phyloP scores from a whole-genome alignment of 2,329 filamentous ascomycete species.

The Rhynchosporium secalis region DNA sequence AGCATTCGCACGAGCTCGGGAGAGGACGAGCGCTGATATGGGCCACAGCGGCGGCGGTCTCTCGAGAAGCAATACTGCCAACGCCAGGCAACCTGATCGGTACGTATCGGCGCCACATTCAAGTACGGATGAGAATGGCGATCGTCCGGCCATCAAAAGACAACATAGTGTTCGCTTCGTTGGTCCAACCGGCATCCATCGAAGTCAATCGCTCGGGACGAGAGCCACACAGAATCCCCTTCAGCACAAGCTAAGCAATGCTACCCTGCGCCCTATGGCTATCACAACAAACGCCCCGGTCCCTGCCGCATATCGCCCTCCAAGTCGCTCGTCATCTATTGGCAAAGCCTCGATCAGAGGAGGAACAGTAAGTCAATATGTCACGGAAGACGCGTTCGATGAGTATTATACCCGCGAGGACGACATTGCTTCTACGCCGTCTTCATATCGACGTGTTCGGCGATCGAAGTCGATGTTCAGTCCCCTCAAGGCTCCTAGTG shows the following conservation, averaged over 20 bases:
- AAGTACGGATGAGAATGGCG: constrained; percentile 30
- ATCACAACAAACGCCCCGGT: constrained; percentile 36
- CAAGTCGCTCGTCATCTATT: constrained; percentile 39
- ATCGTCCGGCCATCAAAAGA: constrained; percentile 40
- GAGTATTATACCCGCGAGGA: constrained; percentile 51
- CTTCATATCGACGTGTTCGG: constrained; percentile 52
- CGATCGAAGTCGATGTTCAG: constrained; percentile 57
- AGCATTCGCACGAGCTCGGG: constrained; percentile 57
- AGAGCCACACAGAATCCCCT: constrained; percentile 27
- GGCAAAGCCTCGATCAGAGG: constrained; percentile 34
- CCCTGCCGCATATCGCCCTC: constrained; percentile 36
- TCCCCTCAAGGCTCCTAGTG: constrained; percentile 32
- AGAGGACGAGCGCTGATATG: constrained; percentile 43
- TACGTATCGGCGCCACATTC: constrained; percentile 26
- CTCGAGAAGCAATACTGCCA: constrained; percentile 24
- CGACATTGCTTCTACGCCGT: constrained; percentile 48
- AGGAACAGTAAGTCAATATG: constrained; percentile 38
- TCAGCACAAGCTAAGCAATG: constrained; percentile 25
- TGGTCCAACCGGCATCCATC: constrained; percentile 35
- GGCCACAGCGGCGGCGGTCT: constrained; percentile 37
- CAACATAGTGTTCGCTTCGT: constrained; percentile 57
- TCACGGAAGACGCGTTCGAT: constrained; percentile 43
- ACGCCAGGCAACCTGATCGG: constrained; percentile 16
- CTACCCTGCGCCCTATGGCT: constrained; percentile 32
- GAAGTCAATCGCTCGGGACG: constrained; percentile 31